These are phyloP conservation scores for Monosporozyma yasuniensis DNA, from an alignment of 805 yeast genomes.

Conservation along the genomic window DNA sequence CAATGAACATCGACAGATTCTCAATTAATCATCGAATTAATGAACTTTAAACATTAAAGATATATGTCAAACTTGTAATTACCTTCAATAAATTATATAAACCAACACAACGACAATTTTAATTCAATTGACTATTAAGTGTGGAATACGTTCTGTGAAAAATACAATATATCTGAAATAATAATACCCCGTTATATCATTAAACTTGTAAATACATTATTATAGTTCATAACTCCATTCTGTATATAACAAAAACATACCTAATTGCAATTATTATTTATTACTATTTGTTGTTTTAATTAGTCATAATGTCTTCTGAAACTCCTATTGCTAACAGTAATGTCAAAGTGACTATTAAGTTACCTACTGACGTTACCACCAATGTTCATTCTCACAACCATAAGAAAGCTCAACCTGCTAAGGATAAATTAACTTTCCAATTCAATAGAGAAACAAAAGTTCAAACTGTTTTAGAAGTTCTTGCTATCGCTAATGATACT, in stretches of 20 bases:
- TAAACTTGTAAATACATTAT: not conserved
- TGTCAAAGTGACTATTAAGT: conserved; percentile 15
- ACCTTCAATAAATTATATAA: not conserved
- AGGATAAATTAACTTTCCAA: conserved; percentile 16
- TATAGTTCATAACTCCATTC: not conserved
- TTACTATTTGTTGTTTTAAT: not conserved
- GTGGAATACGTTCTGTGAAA: not conserved
- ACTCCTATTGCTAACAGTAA: conserved; percentile 2
- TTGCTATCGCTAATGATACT: conserved; percentile 21
- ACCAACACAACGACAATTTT: not conserved
- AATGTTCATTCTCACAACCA: not conserved
- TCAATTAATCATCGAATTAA: not conserved
- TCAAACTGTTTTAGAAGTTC: conserved; percentile 20
- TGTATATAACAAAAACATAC: not conserved
- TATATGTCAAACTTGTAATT: not conserved
- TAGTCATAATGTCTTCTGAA: not conserved
- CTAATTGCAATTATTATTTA: not conserved
- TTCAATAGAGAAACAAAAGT: conserved; percentile 21
- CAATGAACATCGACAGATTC: not conserved
- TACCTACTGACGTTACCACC: conserved; percentile 10
- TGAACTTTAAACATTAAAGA: not conserved
- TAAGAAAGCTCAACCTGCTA: conserved; percentile 9
- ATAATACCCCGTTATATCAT: not conserved
- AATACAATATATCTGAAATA: not conserved
- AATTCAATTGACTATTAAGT: not conserved